Percentiles rank a stretch among this genome's conserved stretches.
Conservation (phyloP, 352 stramenopile genomes). For the Phytophthora boehmeriae region DNA sequence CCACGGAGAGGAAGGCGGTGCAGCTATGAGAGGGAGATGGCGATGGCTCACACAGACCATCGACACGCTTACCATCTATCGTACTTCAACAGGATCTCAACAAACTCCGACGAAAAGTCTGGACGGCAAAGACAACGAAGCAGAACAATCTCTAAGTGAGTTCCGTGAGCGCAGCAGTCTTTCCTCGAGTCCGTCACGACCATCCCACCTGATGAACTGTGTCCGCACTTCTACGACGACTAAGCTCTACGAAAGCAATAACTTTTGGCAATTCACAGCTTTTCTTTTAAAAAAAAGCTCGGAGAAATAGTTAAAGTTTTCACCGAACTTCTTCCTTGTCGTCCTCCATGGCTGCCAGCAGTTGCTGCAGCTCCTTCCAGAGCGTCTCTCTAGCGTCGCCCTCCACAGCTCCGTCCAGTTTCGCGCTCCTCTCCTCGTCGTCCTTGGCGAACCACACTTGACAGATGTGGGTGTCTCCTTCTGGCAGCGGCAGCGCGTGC, state of each 20-base stretch:
- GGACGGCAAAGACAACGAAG: constrained; percentile 3
- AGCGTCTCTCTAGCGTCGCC: constrained; percentile 81
- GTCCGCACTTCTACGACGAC: constrained; percentile 54
- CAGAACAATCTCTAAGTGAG: constrained; percentile 32
- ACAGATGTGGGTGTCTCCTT: constrained; percentile 91
- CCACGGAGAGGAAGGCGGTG: constrained; percentile 9
- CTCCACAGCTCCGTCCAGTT: constrained; percentile 89
- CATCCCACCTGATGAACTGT: constrained; percentile 59
- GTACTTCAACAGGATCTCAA: not conserved
- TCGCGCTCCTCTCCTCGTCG: constrained; percentile 81
- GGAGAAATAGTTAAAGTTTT: constrained; percentile 16
- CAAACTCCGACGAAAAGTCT: constrained; percentile 1
- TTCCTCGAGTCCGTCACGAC: constrained; percentile 62
- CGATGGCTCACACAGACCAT: constrained; percentile 53
- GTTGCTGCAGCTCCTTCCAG: constrained; percentile 71
- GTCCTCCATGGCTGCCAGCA: constrained; percentile 81
- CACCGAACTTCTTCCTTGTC: constrained; percentile 78
- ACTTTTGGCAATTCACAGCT: no score
- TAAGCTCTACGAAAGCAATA: no score
- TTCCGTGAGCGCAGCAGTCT: constrained; percentile 68
- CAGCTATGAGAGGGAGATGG: constrained; percentile 11
- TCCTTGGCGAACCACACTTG: constrained; percentile 92
- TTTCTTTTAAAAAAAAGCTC: constrained; percentile 2
- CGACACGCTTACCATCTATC: constrained; percentile 40
- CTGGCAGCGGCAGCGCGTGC: constrained; percentile 85